Conservation (phyloP, 306 rosid species). For the Castanopsis chinensis region DNA sequence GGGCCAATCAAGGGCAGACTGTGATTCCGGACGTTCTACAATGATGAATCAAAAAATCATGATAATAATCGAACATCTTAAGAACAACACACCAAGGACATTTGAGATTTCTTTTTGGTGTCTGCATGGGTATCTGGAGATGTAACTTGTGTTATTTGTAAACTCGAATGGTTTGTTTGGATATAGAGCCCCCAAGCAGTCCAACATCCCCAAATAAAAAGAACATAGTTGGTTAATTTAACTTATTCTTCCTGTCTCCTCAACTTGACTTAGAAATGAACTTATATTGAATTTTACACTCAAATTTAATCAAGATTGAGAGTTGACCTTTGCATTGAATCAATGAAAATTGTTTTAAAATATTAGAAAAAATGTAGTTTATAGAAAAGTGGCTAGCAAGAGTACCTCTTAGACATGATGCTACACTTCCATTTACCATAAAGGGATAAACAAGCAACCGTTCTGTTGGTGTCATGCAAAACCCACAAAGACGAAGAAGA, state of each 20-base stretch:
- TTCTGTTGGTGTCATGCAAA: slow-evolving; percentile 98
- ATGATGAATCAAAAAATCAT: slow-evolving; percentile 4
- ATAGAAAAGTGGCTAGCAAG: not conserved
- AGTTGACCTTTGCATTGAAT: not conserved
- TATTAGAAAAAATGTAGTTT: not conserved
- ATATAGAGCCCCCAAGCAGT: not conserved
- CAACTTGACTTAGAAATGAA: not conserved
- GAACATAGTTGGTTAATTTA: not conserved
- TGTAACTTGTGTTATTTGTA: not conserved
- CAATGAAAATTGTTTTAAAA: not conserved
- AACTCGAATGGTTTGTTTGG: not conserved
- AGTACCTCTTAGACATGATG: slow-evolving; percentile 90
- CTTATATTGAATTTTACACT: not conserved
- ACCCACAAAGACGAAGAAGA: slow-evolving; percentile 84
- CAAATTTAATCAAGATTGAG: not conserved
- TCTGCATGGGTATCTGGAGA: not conserved
- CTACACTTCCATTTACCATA: slow-evolving; percentile 95
- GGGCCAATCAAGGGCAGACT: slow-evolving; percentile 67
- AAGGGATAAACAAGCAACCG: slow-evolving; percentile 91
- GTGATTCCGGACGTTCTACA: slow-evolving; percentile 61
- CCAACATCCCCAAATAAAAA: not conserved
- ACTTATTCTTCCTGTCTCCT: not conserved
- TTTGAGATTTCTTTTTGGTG: not conserved
- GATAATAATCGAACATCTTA: slow-evolving; percentile 1
- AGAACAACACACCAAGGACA: not conserved